Conservation (phyloP, 495 filamentous ascomycete species). For the Geopyxis carbonaria region DNA sequence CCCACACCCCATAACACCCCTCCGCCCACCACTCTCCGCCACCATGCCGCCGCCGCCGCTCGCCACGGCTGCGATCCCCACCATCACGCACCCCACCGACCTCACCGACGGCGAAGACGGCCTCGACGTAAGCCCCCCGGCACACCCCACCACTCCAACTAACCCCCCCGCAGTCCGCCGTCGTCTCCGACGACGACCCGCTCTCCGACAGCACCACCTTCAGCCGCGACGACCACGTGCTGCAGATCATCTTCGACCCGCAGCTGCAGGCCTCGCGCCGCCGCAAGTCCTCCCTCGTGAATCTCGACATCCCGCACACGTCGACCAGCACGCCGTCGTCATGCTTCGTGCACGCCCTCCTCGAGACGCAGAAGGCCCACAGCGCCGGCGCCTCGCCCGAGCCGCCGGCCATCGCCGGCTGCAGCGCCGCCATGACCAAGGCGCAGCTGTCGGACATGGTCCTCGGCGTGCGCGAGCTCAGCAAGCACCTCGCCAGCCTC, state of each 20-base stretch:
- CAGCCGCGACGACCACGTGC: background rate
- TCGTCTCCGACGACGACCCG: too few relatives aligned
- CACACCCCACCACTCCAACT: too few relatives aligned
- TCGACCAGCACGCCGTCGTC: background rate
- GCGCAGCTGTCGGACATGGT: conserved; percentile 90
- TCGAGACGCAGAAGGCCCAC: conserved; percentile 5
- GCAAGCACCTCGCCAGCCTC: conserved; percentile 33
- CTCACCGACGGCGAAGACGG: too few relatives aligned
- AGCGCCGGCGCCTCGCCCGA: conserved; percentile 3
- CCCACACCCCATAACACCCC: too few relatives aligned
- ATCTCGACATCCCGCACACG: too few relatives aligned
- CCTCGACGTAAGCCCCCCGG: too few relatives aligned
- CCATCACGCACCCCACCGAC: too few relatives aligned
- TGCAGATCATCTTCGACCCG: conserved; percentile 15
- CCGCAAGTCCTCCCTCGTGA: conserved; percentile 16
- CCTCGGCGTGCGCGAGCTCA: conserved; percentile 78
- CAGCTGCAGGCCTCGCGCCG: conserved; percentile 16
- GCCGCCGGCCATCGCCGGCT: conserved; percentile 6
- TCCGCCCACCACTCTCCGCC: too few relatives aligned
- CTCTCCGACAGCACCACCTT: too few relatives aligned
- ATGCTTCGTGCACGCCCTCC: conserved; percentile 12
- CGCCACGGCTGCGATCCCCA: too few relatives aligned
- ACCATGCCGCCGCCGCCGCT: too few relatives aligned
- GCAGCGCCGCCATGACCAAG: conserved; percentile 49
- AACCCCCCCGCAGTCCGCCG: too few relatives aligned